Percentiles rank a stretch among this genome's conserved stretches.
Conservation (phyloP, 768 basidiomycete species). For the Psilocybe cyanescens region DNA sequence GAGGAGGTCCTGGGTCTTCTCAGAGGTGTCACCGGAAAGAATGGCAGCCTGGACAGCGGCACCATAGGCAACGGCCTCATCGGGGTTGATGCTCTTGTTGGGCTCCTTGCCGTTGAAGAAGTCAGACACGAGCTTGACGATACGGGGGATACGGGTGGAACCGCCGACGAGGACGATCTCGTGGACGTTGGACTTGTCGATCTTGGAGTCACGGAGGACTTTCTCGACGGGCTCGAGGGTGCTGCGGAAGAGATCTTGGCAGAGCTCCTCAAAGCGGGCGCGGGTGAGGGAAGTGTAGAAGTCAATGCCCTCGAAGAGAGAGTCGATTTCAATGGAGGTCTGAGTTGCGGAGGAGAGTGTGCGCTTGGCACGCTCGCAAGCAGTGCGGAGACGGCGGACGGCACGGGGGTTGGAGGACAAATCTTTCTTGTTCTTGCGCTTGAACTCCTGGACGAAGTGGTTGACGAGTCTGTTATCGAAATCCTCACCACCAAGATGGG, state of each 20-base stretch:
- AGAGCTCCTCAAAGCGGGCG: slow-evolving; percentile 96
- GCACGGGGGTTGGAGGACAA: slow-evolving; percentile 92
- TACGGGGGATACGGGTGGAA: slow-evolving; percentile 97
- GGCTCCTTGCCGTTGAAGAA: slow-evolving; percentile 99
- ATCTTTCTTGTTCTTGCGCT: slow-evolving; percentile 98
- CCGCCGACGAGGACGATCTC: slow-evolving; percentile 98
- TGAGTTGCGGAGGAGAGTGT: slow-evolving; percentile 96
- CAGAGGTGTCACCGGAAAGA: slow-evolving; percentile 96
- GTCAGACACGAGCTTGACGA: slow-evolving; percentile 96
- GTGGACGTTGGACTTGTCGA: slow-evolving; percentile 94
- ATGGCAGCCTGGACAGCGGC: slow-evolving; percentile 99
- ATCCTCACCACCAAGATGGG: slow-evolving; percentile 97
- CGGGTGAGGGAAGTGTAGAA: slow-evolving; percentile 99
- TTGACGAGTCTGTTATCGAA: slow-evolving; percentile 98
- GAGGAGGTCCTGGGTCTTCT: slow-evolving; percentile 95
- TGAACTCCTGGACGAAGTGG: slow-evolving; percentile 96
- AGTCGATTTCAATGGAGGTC: slow-evolving; percentile 98
- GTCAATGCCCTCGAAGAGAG: slow-evolving; percentile 96
- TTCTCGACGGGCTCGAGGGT: slow-evolving; percentile 97
- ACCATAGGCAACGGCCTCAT: slow-evolving; percentile 98
- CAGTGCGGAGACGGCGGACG: slow-evolving; percentile 95
- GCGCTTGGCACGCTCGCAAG: slow-evolving; percentile 98
- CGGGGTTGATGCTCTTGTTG: slow-evolving; percentile 99
- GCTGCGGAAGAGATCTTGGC: slow-evolving; percentile 92
- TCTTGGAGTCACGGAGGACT: slow-evolving; percentile 97